Base-by-base conservation (phyloP, 352 stramenopile genomes). In the Phytophthora tubulina region DNA sequence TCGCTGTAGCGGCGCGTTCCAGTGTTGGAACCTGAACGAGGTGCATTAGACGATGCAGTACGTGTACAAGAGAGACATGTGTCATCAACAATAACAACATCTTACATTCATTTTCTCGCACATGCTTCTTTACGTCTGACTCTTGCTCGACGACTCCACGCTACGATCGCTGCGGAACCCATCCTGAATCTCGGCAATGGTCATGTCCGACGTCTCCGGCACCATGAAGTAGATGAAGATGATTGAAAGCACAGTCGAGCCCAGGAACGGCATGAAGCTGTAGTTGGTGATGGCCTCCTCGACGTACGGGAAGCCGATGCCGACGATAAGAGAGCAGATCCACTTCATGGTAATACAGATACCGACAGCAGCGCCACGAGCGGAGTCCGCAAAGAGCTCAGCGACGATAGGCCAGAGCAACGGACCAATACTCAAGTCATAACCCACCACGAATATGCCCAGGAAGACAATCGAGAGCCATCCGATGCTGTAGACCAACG, bases 171-270 rank as follows among this genome's bases (percentile, higher is more conserved):
- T 64, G 0, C 71, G 74, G 57, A 89, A 89, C 35, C 71, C 70
- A 13, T 70, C 55, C 35, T 89, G 83, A 69, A 93, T 93, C 67
- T 90, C 81, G 9, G 85, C 79, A 51, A 76, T 86, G 10, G 85
- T 90, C 52, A 85, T 84, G 36, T 83, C 75, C 11, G 74, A 81
- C 15, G 86, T 93, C 71, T 93, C 86, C 9, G 86, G 86, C 17
- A 93, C 70, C 57, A 75, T 75, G 15, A 78, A 48, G 52, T 79
- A 81, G 60, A 88, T 85, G 45, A 90, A 48, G 31, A 70, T 56
- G 55, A 79, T 73, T 14, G 72, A 61, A 31, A 79, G 59, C 2
- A 71, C 50, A 13, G 85, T 69, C n/a, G 72, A 78, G 11, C 52
- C 67, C 36, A 93, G 55, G 70, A 91, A 89, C 32, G 82, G 76